These are phyloP conservation scores for Boletus tomentosulus DNA, from an alignment of 768 basidiomycete genomes.

Conservation along the genomic window DNA sequence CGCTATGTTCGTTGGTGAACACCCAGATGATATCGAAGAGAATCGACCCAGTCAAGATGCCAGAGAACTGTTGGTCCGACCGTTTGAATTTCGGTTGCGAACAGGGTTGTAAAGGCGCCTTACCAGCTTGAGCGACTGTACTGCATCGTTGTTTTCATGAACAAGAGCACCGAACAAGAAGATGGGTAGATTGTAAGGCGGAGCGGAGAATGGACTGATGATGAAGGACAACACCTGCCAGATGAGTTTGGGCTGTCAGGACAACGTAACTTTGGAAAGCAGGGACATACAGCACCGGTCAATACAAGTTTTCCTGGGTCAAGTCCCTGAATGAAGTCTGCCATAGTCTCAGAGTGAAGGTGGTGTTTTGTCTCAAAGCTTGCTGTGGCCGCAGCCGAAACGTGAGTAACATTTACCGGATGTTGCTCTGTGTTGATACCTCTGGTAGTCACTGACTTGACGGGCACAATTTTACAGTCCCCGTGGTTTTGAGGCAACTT, in stretches of 20 bases:
- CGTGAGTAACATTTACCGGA: not conserved
- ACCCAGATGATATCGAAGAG: conserved; percentile 74
- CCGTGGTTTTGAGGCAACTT: no score
- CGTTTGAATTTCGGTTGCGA: not conserved
- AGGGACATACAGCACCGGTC: conserved; percentile 49
- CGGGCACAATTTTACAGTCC: no score
- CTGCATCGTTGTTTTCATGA: conserved; percentile 63
- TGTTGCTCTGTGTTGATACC: no score
- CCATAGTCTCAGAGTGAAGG: conserved; percentile 29
- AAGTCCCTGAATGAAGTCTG: conserved; percentile 66
- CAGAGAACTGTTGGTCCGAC: conserved; percentile 50
- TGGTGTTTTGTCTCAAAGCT: not conserved
- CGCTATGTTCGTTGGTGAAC: conserved; percentile 49
- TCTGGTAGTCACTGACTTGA: no score
- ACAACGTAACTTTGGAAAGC: not conserved
- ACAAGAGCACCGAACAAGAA: conserved; percentile 75
- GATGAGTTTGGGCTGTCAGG: not conserved
- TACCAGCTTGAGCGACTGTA: conserved; percentile 63
- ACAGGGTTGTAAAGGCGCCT: not conserved
- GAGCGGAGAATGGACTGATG: conserved; percentile 50
- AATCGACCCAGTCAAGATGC: conserved; percentile 54
- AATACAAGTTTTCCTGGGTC: conserved; percentile 70
- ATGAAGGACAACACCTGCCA: conserved; percentile 58
- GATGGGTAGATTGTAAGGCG: conserved; percentile 77
- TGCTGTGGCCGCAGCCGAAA: not conserved